Percentiles rank a stretch among this genome's conserved stretches.
Evolutionary conservation across 2,329 filamentous ascomycete species (phyloP).

Genomic region (Fusarium penzigii): DNA sequence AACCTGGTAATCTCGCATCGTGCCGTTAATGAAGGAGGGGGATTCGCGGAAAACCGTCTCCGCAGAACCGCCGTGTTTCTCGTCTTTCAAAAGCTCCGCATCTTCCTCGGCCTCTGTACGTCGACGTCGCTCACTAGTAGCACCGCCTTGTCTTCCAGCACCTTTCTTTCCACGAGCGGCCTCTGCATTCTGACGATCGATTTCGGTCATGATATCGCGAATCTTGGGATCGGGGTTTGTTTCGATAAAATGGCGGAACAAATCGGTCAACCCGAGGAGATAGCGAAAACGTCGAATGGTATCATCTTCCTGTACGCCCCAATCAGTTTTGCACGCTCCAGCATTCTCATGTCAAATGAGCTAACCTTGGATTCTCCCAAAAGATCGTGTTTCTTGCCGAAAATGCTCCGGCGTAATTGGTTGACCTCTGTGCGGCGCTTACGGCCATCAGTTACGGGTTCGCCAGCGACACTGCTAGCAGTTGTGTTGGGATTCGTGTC

Average conservation of each 20-base stretch:
- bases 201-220: conserved; percentile 89
- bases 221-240: conserved; percentile 95
- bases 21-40: conserved; percentile 81
- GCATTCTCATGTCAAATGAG: background rate
- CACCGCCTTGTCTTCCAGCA: conserved; percentile 79
- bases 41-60: conserved; percentile 94
- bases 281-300: conserved; percentile 94
- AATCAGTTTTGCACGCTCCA: conserved; percentile 10
- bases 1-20: conserved; percentile 96
- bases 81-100: conserved; percentile 81
- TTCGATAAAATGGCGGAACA: conserved; percentile 99
- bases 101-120: conserved; percentile 98
- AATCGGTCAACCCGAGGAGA: conserved; percentile 87
- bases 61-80: conserved; percentile 82
- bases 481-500: conserved; percentile 69
- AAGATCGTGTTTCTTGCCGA: conserved; percentile 92
- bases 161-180: conserved; percentile 71
- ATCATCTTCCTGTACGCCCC: conserved; percentile 74
- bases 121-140: conserved; percentile 73
- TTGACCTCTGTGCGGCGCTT: conserved; percentile 85
- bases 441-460: conserved; percentile 72
- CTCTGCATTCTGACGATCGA: conserved; percentile 88
- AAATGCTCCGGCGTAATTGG: conserved; percentile 85
- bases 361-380: conserved; percentile 88
- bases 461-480: conserved; percentile 84